Evolutionary conservation across 352 stramenopile genomes (phyloP).

Genomic region (Thraustotheca clavata): DNA sequence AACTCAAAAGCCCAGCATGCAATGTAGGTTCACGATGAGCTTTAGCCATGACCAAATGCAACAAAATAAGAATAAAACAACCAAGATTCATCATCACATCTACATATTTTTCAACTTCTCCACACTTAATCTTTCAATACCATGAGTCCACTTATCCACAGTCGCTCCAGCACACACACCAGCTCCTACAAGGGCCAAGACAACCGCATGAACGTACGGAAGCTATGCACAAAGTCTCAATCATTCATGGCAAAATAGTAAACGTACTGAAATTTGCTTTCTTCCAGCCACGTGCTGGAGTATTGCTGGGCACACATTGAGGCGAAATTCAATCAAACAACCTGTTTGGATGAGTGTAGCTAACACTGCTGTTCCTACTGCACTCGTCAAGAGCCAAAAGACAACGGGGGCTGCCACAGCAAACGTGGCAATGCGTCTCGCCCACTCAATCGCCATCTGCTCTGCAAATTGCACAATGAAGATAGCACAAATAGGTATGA

Average conservation of each 20-base stretch:
- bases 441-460: slow-evolving; percentile 43
- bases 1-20: slow-evolving; percentile 11
- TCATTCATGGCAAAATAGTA: neutral
- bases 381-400: slow-evolving; percentile 40
- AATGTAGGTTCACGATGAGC: neutral
- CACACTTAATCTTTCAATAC: neutral
- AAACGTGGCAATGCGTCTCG: slow-evolving; percentile 42
- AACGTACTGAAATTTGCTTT: slow-evolving; percentile 17
- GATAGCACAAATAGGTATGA: too few relatives aligned
- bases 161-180: slow-evolving; percentile 19
- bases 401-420: slow-evolving; percentile 49
- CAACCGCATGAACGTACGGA: slow-evolving; percentile 2
- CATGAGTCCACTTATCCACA: slow-evolving; percentile 14
- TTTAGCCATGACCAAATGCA: slow-evolving; percentile 32
- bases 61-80: slow-evolving; percentile 29
- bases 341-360: slow-evolving; percentile 39
- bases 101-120: slow-evolving; percentile 21
- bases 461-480: too few relatives aligned
- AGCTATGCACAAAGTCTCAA: neutral
- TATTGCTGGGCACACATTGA: slow-evolving; percentile 40
- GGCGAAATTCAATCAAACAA: slow-evolving; percentile 48
- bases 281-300: slow-evolving; percentile 22
- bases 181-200: slow-evolving; percentile 17
- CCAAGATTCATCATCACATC: slow-evolving; percentile 29
- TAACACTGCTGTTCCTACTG: slow-evolving; percentile 42